Base-by-base conservation (phyloP, 768 basidiomycete genomes). In the Ramaria rubella region DNA sequence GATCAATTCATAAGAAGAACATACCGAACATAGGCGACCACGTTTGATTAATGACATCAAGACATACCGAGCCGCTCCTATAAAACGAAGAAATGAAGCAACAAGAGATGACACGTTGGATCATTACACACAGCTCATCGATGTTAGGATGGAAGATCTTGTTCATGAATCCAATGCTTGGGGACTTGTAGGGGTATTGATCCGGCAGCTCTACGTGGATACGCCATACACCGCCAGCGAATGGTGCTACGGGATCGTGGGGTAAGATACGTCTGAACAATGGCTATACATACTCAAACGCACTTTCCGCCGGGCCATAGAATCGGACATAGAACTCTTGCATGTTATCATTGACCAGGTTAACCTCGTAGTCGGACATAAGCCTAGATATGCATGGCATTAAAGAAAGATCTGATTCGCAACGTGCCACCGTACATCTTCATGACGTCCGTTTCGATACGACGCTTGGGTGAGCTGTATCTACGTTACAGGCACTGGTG, bases 111-210 rank as follows among this genome's bases (percentile, higher is more conserved):
- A 29, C 55, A 49, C 55, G 58, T 59, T n/a, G 33, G 14, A 42
- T 24, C 45, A n/a, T 1, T 24, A 76, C 92, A 67, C 70, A 97
- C 88, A 96, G 75, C 72, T 99, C 96, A 73, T 99, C 96, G 66
- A 99, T 99, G 68, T 99, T 99, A 19, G 96, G 96, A 65, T 98
- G 96, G 69, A 96, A 98, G 70, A 99, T 97, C 87, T 97, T 97
- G 81, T 99, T 99, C 92, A 96, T 94, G 73, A 99, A 99, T 1
- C 96, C 96, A 63, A 99, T 99, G 68, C 91, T 94, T 5, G 96
- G 96, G 27, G 92, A 95, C 73, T 98, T 98, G 83, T 87, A 99
- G 2, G 96, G 96, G 68, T 98, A 99, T 71, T 96, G 93, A 61
- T 97, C 93, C 23, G 95, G 96, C 21, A 99, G 79, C 69, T 99